A percentile compares a stretch with the other conserved stretches of the same genome.
Conservation (phyloP, 169 alveolate genomes). For the Plasmodium cynomolgi region DNA sequence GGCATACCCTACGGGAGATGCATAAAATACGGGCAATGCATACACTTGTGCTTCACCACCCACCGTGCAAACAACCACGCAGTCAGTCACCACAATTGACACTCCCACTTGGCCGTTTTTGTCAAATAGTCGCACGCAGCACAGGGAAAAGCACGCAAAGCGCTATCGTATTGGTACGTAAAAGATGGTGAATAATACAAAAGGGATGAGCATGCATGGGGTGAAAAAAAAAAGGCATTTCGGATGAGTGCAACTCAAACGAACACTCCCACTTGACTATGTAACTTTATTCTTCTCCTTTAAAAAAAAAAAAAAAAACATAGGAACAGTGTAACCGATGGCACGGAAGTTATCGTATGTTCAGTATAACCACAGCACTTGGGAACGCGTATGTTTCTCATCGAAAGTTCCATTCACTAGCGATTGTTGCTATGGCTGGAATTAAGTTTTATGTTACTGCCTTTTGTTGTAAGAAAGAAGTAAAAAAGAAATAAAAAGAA, state of each 20-base stretch:
- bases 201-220: neutral
- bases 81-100: neutral
- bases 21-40: neutral
- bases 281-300: neutral
- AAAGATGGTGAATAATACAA: neutral
- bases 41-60: neutral
- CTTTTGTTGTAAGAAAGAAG: neutral
- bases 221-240: neutral
- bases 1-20: neutral
- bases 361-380: neutral
- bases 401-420: neutral
- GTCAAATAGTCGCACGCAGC: neutral
- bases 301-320: neutral
- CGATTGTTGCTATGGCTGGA: neutral
- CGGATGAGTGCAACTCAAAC: neutral
- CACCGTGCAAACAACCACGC: neutral
- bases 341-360: neutral
- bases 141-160: neutral
- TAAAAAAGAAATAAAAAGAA: neutral
- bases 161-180: neutral
- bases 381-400: neutral
- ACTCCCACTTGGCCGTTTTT: neutral
- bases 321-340: neutral
- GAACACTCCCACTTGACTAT: neutral
- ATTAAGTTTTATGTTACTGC: neutral